A percentile compares a stretch with the other conserved stretches of the same genome.
phyloP scores from a whole-genome alignment of 1,284 basidiomycete genomes.

The Fomitopsis schrenkii region DNA sequence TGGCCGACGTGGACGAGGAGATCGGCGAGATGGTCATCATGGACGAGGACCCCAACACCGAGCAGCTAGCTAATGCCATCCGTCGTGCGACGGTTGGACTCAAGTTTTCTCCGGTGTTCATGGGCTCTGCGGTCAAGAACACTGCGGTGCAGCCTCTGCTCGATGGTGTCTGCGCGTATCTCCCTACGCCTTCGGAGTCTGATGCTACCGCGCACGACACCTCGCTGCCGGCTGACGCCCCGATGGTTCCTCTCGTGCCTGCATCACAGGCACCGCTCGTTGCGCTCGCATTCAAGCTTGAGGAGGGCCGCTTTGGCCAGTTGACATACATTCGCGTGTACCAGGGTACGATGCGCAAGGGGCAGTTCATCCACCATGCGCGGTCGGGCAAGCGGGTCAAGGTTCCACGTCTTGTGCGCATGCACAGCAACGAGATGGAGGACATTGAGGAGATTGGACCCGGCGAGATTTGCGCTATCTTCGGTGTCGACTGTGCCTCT shows the following conservation, averaged over 20 bases:
- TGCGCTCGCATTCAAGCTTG: conserved; percentile 97
- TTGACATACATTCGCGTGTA: conserved; percentile 99
- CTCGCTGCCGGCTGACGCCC: conserved; percentile 58
- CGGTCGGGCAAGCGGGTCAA: conserved; percentile 98
- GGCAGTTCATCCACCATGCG: conserved; percentile 87
- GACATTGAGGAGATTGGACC: conserved; percentile 92
- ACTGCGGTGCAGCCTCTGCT: conserved; percentile 93
- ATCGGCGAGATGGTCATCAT: conserved; percentile 91
- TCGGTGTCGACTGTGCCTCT: conserved; percentile 97
- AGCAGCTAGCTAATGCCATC: conserved; percentile 82
- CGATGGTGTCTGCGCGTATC: conserved; percentile 94
- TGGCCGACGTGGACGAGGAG: conserved; percentile 95
- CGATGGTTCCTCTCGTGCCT: conserved; percentile 74
- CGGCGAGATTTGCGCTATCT: conserved; percentile 99
- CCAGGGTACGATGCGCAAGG: conserved; percentile 88
- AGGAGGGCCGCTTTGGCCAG: conserved; percentile 97
- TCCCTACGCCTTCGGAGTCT: conserved; percentile 87
- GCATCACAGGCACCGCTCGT: conserved; percentile 87
- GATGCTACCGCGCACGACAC: conserved; percentile 84
- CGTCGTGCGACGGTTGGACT: conserved; percentile 85
- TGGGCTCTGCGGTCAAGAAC: conserved; percentile 98
- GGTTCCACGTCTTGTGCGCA: conserved; percentile 94
- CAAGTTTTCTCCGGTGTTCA: conserved; percentile 95
- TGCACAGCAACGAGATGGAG: conserved; percentile 99
- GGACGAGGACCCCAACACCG: conserved; percentile 72